Evolutionary conservation across 495 filamentous ascomycete species (phyloP), one percentile per base, ranked within the genome.

Genomic region (Penicillium ucsense): DNA sequence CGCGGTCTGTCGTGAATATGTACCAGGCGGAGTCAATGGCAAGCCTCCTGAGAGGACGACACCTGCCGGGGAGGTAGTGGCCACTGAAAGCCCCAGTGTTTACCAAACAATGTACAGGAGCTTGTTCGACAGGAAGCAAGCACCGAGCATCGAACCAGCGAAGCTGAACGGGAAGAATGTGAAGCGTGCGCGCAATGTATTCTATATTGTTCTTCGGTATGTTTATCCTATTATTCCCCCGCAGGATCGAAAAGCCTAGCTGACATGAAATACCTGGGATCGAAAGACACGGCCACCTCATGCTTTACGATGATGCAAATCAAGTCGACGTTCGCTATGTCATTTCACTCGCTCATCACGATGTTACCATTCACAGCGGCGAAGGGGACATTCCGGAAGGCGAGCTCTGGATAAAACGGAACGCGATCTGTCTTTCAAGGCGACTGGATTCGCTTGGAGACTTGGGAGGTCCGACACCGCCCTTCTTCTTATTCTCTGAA

Each of bases 61-160:
- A 3, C 88, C 89, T 8, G 78, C 86, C 6, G 88, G 86, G 8
- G 80, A 82, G 43, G 72, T 80, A 39, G 71, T 80, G 47, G 80
- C 80, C 31, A 66, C 83, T 7, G 86, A 88, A 51, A 94, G 88
- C 61, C 88, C 85, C 35, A 94, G 88, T 56, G 90, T 98, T 30
- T 96, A 97, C 59, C 94, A 97, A 75, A 81, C 84, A 62, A 95
- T 98, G 92, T 97, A 97, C 63, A 74, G 89, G 55, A 94, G 86
- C 64, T 80, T 98, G 39, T 98, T 98, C 60, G 91, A 97, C 51
- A 79, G 92, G 41, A 91, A 86, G 55, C 78, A 83, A 43, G 45
- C 64, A 2, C 68, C 70, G n/a, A 74, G 64, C 38, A 74, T 74
- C 47, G 70, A 74, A 35, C 70, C 70, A 3, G 62, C 56, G 2